Evolutionary conservation across 495 filamentous ascomycete genomes (phyloP).

Genomic region (Ramalina intermedia): DNA sequence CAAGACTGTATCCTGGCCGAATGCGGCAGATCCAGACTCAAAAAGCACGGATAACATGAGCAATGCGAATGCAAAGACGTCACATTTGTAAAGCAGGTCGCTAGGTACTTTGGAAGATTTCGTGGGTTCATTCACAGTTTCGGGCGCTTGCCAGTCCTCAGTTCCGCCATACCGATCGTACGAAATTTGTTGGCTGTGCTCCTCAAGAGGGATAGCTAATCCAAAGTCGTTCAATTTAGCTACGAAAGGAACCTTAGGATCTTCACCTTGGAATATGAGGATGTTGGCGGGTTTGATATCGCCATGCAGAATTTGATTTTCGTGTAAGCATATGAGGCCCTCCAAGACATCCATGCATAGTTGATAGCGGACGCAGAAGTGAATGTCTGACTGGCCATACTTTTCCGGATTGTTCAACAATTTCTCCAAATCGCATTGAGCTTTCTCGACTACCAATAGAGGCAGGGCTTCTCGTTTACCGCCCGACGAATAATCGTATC

Average conservation of each 20-base stretch:
- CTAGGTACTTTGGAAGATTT: background rate
- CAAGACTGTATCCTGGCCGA: background rate
- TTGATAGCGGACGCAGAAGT: conserved; percentile 2
- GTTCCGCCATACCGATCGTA: conserved; percentile 8
- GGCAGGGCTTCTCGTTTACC: background rate
- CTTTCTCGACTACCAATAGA: conserved; percentile 1
- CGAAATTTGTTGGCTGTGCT: background rate
- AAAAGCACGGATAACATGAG: conserved; percentile 3
- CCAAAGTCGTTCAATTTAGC: conserved; percentile 22
- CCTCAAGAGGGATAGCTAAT: conserved; percentile 11
- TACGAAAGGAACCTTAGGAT: conserved; percentile 14
- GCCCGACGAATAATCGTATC: background rate
- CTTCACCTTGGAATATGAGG: conserved; percentile 17
- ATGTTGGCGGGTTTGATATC: conserved; percentile 29
- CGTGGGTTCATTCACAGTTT: conserved; percentile 1
- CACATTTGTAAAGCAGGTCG: conserved; percentile 2
- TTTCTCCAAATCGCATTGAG: background rate
- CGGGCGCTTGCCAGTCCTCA: conserved; percentile 16
- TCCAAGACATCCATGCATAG: conserved; percentile 8
- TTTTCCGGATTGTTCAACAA: background rate
- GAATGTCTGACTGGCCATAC: background rate
- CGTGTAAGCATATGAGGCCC: conserved; percentile 6
- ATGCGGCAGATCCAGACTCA: background rate
- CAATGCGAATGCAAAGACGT: background rate
- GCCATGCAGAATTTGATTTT: conserved; percentile 29